Base-by-base conservation (phyloP, 2,329 filamentous ascomycete genomes). In the Fusarium penzigii region DNA sequence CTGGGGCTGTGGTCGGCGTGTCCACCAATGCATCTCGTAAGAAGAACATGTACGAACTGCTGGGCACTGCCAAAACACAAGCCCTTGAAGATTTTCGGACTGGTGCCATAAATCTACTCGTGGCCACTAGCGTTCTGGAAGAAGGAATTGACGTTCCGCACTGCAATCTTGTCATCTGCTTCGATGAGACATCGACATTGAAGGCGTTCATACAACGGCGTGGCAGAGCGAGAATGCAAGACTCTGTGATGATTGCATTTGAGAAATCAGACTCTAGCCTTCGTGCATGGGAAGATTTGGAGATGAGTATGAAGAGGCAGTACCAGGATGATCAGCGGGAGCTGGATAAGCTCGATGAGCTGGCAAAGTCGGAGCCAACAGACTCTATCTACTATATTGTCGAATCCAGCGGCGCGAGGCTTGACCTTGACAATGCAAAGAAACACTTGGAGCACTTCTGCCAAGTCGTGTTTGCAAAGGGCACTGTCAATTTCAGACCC, bases 371-470 rank as follows among this genome's bases (percentile, higher is more conserved):
- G 1, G 67, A 68, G 45, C 65, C 56, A 32, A 66, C 32, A 11
- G 55, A 41, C 34, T 48, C 55, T 5, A 44, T 54, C 0, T 65
- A 32, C n/a, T 72, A 79, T 42, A 58, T 63, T 14, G 70, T 81
- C 6, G 53, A 72, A 17, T 56, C 68, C 17, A 81, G 78, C 1
- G 73, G 86, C 5, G 90, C 90, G 1, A 71, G 84, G 12, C 73
- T 97, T 13, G 88, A 88, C 11, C 77, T 91, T 2, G 82, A 89
- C 38, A 89, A 89, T 58, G 88, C 90, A 1, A 83, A 87, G 44
- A 71, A 78, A n/a, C 91, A 94, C 68, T 78, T 97, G 2, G 78
- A 89, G 43, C 90, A 96, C 69, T 95, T 97, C 61, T 97, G 92
- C 68, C 74, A 77, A 0, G 78, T 80, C 1, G 68, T 92, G 1